These are phyloP conservation scores for Penicillium egyptiacum DNA, from an alignment of 495 filamentous ascomycete species.

Conservation along the genomic window DNA sequence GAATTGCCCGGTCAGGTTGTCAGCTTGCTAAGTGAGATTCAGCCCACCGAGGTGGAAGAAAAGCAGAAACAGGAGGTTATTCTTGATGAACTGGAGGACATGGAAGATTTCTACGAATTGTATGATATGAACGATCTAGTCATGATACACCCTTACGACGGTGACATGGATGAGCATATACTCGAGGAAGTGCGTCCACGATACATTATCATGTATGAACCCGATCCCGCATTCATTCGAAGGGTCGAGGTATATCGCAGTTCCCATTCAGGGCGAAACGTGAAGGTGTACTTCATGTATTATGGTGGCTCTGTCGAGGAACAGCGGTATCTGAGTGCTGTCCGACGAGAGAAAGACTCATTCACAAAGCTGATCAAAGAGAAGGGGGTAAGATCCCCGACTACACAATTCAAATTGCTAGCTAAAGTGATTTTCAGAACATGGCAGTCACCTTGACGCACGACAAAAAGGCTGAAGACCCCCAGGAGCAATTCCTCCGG, in stretches of 20 bases:
- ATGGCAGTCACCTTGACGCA: conserved; percentile 85
- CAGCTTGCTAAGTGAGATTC: conserved; percentile 63
- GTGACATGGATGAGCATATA: conserved; percentile 93
- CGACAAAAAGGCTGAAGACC: conserved; percentile 74
- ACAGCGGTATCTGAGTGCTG: conserved; percentile 85
- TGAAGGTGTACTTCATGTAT: conserved; percentile 93
- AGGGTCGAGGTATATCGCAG: conserved; percentile 94
- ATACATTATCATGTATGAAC: conserved; percentile 98
- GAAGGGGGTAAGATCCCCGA: conserved; percentile 57
- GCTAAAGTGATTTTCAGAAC: conserved; percentile 37
- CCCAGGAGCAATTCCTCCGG: conserved; percentile 88
- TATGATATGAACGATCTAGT: conserved; percentile 90
- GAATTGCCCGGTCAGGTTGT: conserved; percentile 77
- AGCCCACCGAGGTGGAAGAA: conserved; percentile 63
- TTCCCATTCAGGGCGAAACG: conserved; percentile 83
- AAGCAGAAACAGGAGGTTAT: conserved; percentile 70
- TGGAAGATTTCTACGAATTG: conserved; percentile 86
- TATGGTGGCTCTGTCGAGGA: conserved; percentile 95
- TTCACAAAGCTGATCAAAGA: conserved; percentile 93
- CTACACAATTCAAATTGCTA: not conserved
- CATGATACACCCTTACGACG: conserved; percentile 88
- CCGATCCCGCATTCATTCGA: conserved; percentile 92
- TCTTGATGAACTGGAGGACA: conserved; percentile 82
- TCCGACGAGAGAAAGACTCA: conserved; percentile 89
- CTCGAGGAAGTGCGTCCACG: conserved; percentile 89